Evolutionary conservation across 2,329 filamentous ascomycete genomes (phyloP), one percentile per base, ranked within the genome.

Genomic region (Penicillium italicum): DNA sequence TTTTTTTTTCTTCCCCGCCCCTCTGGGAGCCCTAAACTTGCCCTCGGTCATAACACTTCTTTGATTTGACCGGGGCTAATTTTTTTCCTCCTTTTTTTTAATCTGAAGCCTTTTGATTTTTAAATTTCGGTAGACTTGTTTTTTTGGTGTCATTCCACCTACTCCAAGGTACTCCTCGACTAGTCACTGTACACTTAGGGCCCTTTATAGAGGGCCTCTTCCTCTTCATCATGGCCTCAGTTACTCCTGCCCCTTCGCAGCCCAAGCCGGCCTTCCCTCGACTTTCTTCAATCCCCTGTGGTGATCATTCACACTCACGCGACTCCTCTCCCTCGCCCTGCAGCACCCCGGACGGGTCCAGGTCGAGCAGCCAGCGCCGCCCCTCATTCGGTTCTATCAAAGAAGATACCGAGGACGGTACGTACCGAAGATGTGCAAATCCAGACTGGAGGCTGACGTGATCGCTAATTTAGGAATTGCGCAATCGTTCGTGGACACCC

Each of bases 311-410:
- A 18, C 65, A 61, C 50, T 70, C 70, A n/a, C 69, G 68, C 54
- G 66, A 64, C 48, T 65, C 66, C 1, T 75, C 73, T 7, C 69
- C 70, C 31, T 70, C 69, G 7, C 63, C 66, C 26, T 70, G 69
- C 52, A 70, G 66, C 42, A 71, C 73, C 11, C 65, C 69, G 5
- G 67, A 70, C 63, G 66, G 68, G n/a, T 75, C 74, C 20, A 65
- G 69, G 30, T 72, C 73, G 10, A 76, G 69, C 66, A 75, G 72
- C 57, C 63, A 68, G 44, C 72, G 74, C 33, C 72, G 73, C 53
- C 65, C 70, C 47, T 76, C 74, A 4, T 74, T 76, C 59, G 74
- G 74, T 46, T 76, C 74, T 7, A 74, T 77, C 65, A 75, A 76
- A 62, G 74, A 77, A 66, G 74, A 76, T 58, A 66, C 68, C 26